Conservation (phyloP, 257 asterid genomes). For the Misopates orontium region DNA sequence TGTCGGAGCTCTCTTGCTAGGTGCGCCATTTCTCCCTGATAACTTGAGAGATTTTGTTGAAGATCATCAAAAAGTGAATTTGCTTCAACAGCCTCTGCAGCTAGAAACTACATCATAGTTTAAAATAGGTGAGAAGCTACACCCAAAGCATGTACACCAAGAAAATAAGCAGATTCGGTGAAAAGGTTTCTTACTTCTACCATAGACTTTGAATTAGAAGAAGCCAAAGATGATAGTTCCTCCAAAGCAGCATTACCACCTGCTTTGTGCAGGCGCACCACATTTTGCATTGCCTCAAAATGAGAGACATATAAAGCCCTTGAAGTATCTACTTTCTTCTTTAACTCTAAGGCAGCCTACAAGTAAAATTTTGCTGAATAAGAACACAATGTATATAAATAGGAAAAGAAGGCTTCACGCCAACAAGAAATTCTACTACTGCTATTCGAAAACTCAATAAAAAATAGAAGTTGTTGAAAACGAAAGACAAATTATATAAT, state of each 20-base stretch:
- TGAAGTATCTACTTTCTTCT: slow-evolving; percentile 55
- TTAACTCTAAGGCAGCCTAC: slow-evolving; percentile 61
- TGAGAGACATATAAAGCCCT: slow-evolving; percentile 64
- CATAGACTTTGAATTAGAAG: slow-evolving; percentile 47
- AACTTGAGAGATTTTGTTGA: slow-evolving; percentile 53
- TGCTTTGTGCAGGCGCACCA: slow-evolving; percentile 71
- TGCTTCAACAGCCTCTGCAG: slow-evolving; percentile 54
- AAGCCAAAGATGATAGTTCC: slow-evolving; percentile 58
- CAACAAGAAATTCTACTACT: too few species aligned
- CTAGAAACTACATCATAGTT: slow-evolving; percentile 46
- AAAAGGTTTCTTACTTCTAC: slow-evolving; percentile 50
- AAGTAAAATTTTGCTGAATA: slow-evolving; percentile 10
- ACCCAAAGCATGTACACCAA: slow-evolving; percentile 12
- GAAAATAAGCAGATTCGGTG: not conserved
- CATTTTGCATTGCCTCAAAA: slow-evolving; percentile 76
- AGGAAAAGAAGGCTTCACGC: too few species aligned
- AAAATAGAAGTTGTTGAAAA: too few species aligned
- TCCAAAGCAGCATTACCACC: slow-evolving; percentile 64
- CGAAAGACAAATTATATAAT: not conserved
- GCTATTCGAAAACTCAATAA: too few species aligned
- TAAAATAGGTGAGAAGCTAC: slow-evolving; percentile 16
- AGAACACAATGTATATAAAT: not conserved
- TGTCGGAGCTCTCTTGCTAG: slow-evolving; percentile 79
- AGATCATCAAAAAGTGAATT: slow-evolving; percentile 62
- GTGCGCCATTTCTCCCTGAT: slow-evolving; percentile 67